Evolutionary conservation across 1,284 basidiomycete species (phyloP).

Genomic region (Ustilago trichophora): DNA sequence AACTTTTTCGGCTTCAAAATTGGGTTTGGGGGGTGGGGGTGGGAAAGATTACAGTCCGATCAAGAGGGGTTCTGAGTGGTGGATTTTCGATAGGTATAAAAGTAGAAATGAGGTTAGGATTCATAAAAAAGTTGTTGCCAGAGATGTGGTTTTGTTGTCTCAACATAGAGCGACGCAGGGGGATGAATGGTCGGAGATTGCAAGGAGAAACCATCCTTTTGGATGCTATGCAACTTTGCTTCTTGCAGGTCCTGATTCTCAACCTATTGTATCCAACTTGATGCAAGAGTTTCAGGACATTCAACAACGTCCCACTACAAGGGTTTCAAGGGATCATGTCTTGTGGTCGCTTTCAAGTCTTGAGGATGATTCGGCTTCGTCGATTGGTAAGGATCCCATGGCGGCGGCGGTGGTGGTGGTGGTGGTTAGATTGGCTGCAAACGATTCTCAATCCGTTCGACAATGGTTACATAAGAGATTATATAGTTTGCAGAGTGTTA

Average conservation of each 20-base stretch:
- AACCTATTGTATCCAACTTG: constrained; percentile 70
- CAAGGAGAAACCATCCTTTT: constrained; percentile 76
- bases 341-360: too few species aligned
- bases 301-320: constrained; percentile 72
- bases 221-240: constrained; percentile 84
- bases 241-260: constrained; percentile 75
- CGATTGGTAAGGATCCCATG: too few species aligned
- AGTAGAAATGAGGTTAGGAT: constrained; percentile 80
- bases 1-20: too few species aligned
- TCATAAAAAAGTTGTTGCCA: constrained; percentile 73
- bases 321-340: too few species aligned
- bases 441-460: constrained; percentile 77
- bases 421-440: constrained; percentile 78
- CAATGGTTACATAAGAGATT: constrained; percentile 75
- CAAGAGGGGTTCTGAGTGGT: too few species aligned
- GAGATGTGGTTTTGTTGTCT: constrained; percentile 80
- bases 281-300: constrained; percentile 71
- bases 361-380: too few species aligned
- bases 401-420: constrained; percentile 69
- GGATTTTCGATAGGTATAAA: too few species aligned
- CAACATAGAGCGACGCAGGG: too few species aligned
- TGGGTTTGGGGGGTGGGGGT: too few species aligned
- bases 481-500: constrained; percentile 69
- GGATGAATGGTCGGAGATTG: constrained; percentile 69
- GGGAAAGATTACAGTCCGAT: too few species aligned